Base-by-base conservation (phyloP, 2,329 filamentous ascomycete genomes). In the Volutella citrinella region DNA sequence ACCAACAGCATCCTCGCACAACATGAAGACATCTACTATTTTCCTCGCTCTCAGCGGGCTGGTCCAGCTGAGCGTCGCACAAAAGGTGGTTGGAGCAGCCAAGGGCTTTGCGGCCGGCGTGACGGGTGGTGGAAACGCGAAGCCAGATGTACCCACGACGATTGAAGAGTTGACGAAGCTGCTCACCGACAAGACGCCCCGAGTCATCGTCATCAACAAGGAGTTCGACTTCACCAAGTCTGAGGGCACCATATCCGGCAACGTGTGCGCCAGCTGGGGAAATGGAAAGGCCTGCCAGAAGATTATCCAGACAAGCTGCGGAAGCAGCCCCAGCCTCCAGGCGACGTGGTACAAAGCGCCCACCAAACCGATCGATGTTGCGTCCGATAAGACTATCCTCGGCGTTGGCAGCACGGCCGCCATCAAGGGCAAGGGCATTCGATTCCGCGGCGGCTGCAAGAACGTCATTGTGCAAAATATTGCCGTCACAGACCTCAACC, bases 381-480 rank as follows among this genome's bases (percentile, higher is more conserved):
- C 47, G 12, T 61, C 57, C 32, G 59, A 69, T 47, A 68, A 68
- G 49, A 60, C 59, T 2, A 54, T 68, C 28, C 42, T 68, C 16
- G 65, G 65, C 5, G 51, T 56, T 16, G 65, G 63, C 4, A 55
- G 43, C 28, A 56, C 52, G 20, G 65, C 58, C 21, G 51, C 66
- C 5, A 57, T 69, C 31, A 60, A 57, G 16, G 65, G 66, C 30
- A 68, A 64, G 41, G 65, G 65, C 8, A 50, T 69, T 6, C 51
- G 54, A 1, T 46, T 69, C 17, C 42, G 45, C 13, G 40, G n/a
- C n/a, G n/a, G n/a, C n/a, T n/a, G n/a, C n/a, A 49, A 29, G 56
- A 65, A 65, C 38, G 45, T 64, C 14, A 53, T 64, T 5, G 57
- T 68, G 7, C 42, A 47, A 18, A 47, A 47, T 15, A 43, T 47